Conservation (phyloP, 306 rosid genomes). For the Begonia masoniana region DNA sequence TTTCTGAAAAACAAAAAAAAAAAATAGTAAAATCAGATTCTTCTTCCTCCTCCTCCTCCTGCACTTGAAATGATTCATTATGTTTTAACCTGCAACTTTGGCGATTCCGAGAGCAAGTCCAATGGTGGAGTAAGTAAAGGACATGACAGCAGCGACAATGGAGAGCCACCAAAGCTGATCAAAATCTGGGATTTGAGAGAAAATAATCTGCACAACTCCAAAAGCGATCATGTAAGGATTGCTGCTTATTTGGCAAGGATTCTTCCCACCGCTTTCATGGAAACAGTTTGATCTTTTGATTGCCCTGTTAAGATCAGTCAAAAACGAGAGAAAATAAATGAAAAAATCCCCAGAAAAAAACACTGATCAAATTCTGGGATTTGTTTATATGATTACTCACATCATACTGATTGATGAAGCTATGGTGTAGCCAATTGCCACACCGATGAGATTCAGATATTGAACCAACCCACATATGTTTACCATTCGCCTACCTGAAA, state of each 20-base stretch:
- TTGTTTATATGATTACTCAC: constrained; percentile 17
- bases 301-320: constrained; percentile 35
- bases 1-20: constrained; percentile 15
- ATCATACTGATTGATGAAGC: constrained; percentile 51
- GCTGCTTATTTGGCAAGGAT: constrained; percentile 36
- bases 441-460: constrained; percentile 53
- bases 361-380: neutral
- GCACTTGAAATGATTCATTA: too few relatives aligned
- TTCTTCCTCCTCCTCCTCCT: too few relatives aligned
- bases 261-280: constrained; percentile 34
- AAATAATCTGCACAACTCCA: constrained; percentile 29
- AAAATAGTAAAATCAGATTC: neutral
- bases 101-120: constrained; percentile 41
- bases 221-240: constrained; percentile 42
- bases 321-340: constrained; percentile 1
- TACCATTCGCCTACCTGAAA: constrained; percentile 42
- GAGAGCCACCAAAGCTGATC: constrained; percentile 50
- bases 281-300: constrained; percentile 48
- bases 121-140: constrained; percentile 38
- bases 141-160: constrained; percentile 33
- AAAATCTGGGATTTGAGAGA: constrained; percentile 55
- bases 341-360: constrained; percentile 1
- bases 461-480: constrained; percentile 54
- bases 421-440: constrained; percentile 57
- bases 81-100: constrained; percentile 24